Evolutionary conservation across 495 filamentous ascomycete species (phyloP).

Genomic region (Talaromyces ruber): DNA sequence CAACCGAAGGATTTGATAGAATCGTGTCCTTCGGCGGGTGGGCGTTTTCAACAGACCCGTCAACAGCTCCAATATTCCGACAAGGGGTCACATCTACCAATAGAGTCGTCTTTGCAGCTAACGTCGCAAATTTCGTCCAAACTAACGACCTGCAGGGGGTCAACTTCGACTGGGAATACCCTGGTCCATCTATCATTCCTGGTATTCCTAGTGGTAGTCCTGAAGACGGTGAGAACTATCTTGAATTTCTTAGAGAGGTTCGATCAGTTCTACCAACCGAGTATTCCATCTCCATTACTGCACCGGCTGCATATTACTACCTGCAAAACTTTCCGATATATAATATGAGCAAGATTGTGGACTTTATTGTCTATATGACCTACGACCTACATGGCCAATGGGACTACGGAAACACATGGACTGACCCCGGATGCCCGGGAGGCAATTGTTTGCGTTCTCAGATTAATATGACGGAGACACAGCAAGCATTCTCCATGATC

Average conservation of each 20-base stretch:
- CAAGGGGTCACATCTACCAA: conserved; percentile 24
- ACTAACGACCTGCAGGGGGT: conserved; percentile 26
- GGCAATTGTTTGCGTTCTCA: too few relatives aligned
- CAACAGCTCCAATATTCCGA: conserved; percentile 28
- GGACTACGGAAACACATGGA: too few relatives aligned
- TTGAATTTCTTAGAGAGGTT: conserved; percentile 13
- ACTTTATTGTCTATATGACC: too few relatives aligned
- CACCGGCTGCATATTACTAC: conserved; percentile 17
- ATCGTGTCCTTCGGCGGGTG: conserved; percentile 43
- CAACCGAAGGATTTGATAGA: not conserved
- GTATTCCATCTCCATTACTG: conserved; percentile 12
- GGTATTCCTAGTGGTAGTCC: conserved; percentile 2
- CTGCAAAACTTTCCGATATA: conserved; percentile 12
- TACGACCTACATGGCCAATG: too few relatives aligned
- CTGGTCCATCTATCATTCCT: conserved; percentile 25
- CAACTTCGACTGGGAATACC: conserved; percentile 37
- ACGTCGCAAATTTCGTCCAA: conserved; percentile 27
- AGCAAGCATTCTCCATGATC: conserved; percentile 31
- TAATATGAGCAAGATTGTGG: conserved; percentile 5
- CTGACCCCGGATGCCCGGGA: too few relatives aligned
- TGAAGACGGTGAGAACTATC: conserved; percentile 26
- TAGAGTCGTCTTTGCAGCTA: conserved; percentile 22
- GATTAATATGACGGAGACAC: conserved; percentile 35
- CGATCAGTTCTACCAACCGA: not conserved
- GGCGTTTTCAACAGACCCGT: conserved; percentile 28